Conservation (phyloP, 805 yeast genomes). For the Saturnispora diversa region DNA sequence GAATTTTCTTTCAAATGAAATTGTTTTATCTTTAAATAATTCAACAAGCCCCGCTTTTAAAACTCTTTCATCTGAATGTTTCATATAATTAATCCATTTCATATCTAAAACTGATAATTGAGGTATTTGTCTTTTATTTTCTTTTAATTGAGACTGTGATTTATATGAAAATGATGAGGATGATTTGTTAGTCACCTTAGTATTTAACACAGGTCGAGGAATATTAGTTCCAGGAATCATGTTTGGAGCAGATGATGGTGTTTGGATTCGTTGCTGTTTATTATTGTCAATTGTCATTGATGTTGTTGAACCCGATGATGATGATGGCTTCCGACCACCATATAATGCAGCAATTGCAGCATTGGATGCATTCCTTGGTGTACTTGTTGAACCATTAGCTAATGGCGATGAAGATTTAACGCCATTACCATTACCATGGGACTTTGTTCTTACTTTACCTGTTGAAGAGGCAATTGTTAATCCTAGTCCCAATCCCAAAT, state of each 20-base stretch:
- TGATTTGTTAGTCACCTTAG: constrained; percentile 22
- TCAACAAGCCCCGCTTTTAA: constrained; percentile 48
- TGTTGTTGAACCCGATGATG: neutral
- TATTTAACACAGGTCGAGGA: constrained; percentile 42
- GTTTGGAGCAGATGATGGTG: constrained; percentile 21
- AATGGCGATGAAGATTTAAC: too few species aligned
- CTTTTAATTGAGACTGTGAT: too few species aligned
- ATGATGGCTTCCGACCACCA: neutral
- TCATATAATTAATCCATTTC: constrained; percentile 50
- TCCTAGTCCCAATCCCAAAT: too few species aligned
- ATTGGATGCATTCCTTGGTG: constrained; percentile 6
- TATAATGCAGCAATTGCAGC: constrained; percentile 10
- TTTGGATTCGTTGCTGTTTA: neutral
- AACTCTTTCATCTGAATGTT: constrained; percentile 52
- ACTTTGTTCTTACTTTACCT: too few species aligned
- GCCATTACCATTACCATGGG: too few species aligned
- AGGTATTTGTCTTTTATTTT: constrained; percentile 29
- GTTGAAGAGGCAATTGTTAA: too few species aligned
- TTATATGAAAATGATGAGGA: too few species aligned
- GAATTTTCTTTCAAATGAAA: constrained; percentile 46
- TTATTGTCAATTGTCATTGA: neutral
- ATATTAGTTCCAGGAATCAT: constrained; percentile 55
- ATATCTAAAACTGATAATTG: constrained; percentile 47
- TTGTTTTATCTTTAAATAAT: constrained; percentile 38
- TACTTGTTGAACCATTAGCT: neutral